phyloP scores from a whole-genome alignment of 352 stramenopile species.

The Globisporangium emineosum region DNA sequence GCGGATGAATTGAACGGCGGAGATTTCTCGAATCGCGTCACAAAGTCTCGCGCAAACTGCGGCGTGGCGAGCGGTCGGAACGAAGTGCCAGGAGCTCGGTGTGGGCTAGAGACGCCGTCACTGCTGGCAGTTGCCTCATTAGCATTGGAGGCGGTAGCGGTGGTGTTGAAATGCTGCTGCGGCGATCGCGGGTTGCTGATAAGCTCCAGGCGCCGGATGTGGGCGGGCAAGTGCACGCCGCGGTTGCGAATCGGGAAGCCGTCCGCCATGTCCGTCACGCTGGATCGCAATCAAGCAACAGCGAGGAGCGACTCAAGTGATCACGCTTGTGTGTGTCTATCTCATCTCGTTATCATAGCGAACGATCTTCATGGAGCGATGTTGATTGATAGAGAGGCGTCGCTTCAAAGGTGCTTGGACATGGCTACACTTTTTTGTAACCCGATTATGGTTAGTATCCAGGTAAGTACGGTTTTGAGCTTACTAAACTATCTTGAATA shows the following conservation, averaged over 20 bases:
- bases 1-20: background rate
- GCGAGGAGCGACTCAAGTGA: background rate
- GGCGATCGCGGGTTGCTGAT: slow-evolving; percentile 13
- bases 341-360: too few relatives aligned
- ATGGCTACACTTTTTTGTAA: background rate
- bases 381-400: background rate
- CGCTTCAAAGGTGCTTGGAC: background rate
- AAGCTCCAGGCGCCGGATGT: slow-evolving; percentile 29
- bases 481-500: background rate
- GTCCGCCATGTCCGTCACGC: slow-evolving; percentile 9
- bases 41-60: slow-evolving; percentile 9
- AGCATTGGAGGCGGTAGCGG: background rate
- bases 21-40: background rate
- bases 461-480: background rate
- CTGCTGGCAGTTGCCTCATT: background rate
- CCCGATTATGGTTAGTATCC: too few relatives aligned
- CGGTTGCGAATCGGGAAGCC: slow-evolving; percentile 28
- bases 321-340: too few relatives aligned
- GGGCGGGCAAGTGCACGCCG: slow-evolving; percentile 31
- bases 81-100: background rate
- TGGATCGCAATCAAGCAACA: background rate
- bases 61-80: slow-evolving; percentile 8
- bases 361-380: too few relatives aligned
- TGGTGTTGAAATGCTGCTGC: background rate
- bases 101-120: background rate